A percentile compares a stretch with the other conserved stretches of the same genome.
Conservation (phyloP, 345 rosid species). For the Carallia pectinifolia region DNA sequence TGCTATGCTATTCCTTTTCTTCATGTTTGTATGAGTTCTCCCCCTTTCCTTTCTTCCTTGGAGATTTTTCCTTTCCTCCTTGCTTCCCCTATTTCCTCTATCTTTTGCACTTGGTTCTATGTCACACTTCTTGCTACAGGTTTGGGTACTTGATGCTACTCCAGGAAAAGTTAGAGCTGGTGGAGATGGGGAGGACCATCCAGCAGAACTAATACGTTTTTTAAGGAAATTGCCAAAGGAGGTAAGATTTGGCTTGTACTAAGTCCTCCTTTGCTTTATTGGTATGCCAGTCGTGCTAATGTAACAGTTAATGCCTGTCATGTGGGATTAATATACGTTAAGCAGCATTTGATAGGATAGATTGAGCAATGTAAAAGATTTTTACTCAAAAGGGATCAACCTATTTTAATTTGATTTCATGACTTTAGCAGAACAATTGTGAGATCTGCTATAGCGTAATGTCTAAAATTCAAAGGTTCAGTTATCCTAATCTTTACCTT, state of each 20-base stretch:
- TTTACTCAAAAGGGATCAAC: not conserved
- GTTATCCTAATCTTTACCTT: no score
- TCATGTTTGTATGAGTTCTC: no score
- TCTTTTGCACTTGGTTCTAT: not conserved
- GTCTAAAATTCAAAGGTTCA: no score
- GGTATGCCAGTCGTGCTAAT: not conserved
- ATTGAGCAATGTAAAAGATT: not conserved
- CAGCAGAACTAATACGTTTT: conserved; percentile 74
- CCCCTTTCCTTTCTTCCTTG: no score
- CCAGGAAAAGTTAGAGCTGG: conserved; percentile 93
- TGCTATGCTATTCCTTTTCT: no score
- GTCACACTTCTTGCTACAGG: conserved; percentile 36
- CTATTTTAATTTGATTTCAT: not conserved
- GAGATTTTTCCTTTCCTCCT: no score
- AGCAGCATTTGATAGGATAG: not conserved
- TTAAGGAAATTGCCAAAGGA: conserved; percentile 63
- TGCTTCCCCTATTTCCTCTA: no score
- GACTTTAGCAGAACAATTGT: not conserved
- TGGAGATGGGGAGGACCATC: conserved; percentile 89
- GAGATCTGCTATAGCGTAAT: no score
- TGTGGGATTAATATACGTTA: not conserved
- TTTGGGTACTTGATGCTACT: conserved; percentile 95
- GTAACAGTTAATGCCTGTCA: no score
- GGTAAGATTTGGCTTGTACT: conserved; percentile 32
- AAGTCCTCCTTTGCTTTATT: not conserved